Evolutionary conservation across 2,329 filamentous ascomycete species (phyloP).

Genomic region (Colletotrichum sp.): DNA sequence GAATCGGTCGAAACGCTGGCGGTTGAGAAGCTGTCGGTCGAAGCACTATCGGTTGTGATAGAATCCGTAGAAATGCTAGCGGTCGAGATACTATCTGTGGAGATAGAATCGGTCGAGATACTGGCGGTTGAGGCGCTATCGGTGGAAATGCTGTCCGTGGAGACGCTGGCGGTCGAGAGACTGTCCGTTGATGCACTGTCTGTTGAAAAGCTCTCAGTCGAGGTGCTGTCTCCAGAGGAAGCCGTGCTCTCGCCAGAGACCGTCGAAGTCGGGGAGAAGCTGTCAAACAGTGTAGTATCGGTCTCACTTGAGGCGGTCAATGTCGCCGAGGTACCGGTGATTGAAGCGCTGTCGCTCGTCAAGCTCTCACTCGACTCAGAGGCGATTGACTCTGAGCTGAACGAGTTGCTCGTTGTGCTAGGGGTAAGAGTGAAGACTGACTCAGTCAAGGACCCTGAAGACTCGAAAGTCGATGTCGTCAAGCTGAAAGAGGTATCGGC

Average conservation of each 20-base stretch:
- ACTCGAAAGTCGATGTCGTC: not conserved
- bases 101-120: not conserved
- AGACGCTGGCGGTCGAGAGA: fast-evolving
- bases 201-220: not conserved
- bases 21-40: not conserved
- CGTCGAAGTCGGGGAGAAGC: not conserved
- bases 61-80: not conserved
- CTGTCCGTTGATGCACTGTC: not conserved
- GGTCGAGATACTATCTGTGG: not conserved
- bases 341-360: not conserved
- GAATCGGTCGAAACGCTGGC: not conserved
- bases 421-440: not conserved
- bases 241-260: not conserved
- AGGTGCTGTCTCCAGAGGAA: not conserved
- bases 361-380: not conserved
- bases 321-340: not conserved
- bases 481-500: not conserved
- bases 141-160: not conserved
- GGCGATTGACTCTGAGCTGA: not conserved
- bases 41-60: not conserved
- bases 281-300: not conserved
- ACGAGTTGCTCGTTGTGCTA: not conserved
- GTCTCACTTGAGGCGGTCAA: not conserved
- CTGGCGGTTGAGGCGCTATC: not conserved
- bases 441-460: not conserved